Percentiles rank a stretch among this genome's conserved stretches.
phyloP scores from a whole-genome alignment of 2,329 filamentous ascomycete genomes.

The Teratosphaeriaceae sp. region DNA sequence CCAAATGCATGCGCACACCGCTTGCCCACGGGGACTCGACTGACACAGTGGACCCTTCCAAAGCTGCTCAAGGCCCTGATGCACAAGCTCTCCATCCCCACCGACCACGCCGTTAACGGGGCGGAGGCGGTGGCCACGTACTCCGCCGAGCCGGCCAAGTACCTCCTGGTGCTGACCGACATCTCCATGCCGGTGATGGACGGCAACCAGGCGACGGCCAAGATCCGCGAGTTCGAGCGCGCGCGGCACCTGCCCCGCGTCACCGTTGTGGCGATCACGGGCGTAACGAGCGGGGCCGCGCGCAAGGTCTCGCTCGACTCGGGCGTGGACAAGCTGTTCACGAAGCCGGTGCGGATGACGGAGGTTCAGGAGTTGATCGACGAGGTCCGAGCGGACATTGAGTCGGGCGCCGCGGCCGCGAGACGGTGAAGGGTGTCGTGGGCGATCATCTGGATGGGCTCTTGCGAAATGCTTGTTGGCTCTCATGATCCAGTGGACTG shows the following conservation, averaged over 20 bases:
- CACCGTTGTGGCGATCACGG: slow-evolving; percentile 18
- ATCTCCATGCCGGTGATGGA: slow-evolving; percentile 31
- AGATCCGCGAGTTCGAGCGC: slow-evolving; percentile 23
- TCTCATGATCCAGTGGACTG: no score
- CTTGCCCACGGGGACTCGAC: not conserved
- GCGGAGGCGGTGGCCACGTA: slow-evolving; percentile 11
- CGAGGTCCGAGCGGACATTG: no score
- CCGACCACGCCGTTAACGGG: slow-evolving; percentile 13
- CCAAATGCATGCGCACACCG: no score
- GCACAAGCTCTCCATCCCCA: slow-evolving; percentile 12
- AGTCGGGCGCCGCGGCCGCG: no score
- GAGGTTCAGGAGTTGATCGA: slow-evolving; percentile 13
- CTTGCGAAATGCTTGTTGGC: no score
- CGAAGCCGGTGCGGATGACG: slow-evolving; percentile 29
- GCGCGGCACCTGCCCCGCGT: slow-evolving; percentile 7
- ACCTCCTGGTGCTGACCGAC: slow-evolving; percentile 13
- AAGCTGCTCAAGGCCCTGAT: slow-evolving; percentile 16
- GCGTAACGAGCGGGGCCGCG: slow-evolving; percentile 24
- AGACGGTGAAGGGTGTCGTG: no score
- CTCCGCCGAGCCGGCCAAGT: slow-evolving; percentile 2
- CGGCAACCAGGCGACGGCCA: slow-evolving; percentile 24
- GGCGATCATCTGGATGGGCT: no score
- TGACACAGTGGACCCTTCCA: not conserved
- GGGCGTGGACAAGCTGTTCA: slow-evolving; percentile 27
- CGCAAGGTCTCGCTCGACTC: slow-evolving; percentile 19